Percentiles rank a stretch among this genome's conserved stretches.
phyloP scores from a whole-genome alignment of 441 rosid genomes.

The Bruguiera hainesii region DNA sequence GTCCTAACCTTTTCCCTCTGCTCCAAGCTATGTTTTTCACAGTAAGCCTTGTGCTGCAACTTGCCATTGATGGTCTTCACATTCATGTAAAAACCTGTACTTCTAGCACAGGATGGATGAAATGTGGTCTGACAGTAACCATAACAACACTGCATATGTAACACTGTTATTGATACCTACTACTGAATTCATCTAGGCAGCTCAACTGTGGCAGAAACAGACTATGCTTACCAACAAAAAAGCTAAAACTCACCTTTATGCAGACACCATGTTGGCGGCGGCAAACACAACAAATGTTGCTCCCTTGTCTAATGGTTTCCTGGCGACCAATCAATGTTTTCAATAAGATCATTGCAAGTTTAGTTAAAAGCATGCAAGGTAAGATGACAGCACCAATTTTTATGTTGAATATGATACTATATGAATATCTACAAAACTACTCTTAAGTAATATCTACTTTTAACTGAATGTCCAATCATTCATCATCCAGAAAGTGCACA shows the following conservation, averaged over 20 bases:
- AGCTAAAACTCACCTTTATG: constrained; percentile 53
- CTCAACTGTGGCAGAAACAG: not conserved
- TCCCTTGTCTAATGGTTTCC: constrained; percentile 57
- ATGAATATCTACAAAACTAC: too few relatives aligned
- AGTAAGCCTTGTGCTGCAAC: constrained; percentile 90
- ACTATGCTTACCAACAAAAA: not conserved
- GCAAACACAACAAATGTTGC: constrained; percentile 66
- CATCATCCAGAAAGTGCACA: constrained; percentile 32
- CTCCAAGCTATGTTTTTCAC: constrained; percentile 89
- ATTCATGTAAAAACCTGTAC: constrained; percentile 73
- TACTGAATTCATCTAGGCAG: too few relatives aligned
- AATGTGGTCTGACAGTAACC: constrained; percentile 93
- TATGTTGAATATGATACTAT: too few relatives aligned
- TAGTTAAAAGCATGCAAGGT: too few relatives aligned
- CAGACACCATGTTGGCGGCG: constrained; percentile 65
- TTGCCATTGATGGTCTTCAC: constrained; percentile 59
- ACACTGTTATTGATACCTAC: too few relatives aligned
- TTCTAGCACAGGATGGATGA: constrained; percentile 96
- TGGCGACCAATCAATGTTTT: constrained; percentile 20
- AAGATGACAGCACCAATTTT: too few relatives aligned
- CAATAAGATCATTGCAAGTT: too few relatives aligned
- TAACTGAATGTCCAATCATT: too few relatives aligned
- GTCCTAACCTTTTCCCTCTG: constrained; percentile 74
- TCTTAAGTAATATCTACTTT: too few relatives aligned
- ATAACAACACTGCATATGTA: constrained; percentile 68